A percentile compares a stretch with the other conserved stretches of the same genome.
phyloP scores from a whole-genome alignment of 768 basidiomycete genomes.

The Amanita muscaria region DNA sequence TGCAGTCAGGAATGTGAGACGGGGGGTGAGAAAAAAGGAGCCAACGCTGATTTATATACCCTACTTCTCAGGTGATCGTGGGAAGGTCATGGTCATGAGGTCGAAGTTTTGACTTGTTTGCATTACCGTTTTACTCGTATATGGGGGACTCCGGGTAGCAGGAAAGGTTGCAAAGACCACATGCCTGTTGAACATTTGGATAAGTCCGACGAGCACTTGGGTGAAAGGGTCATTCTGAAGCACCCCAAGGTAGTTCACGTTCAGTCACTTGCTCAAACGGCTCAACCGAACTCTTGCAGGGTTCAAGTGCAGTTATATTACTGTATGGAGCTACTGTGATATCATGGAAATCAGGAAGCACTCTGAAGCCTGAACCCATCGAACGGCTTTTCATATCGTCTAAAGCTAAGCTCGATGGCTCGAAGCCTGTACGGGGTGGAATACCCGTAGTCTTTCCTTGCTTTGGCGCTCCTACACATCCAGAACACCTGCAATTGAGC shows the following conservation, averaged over 20 bases:
- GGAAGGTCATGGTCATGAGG: not conserved
- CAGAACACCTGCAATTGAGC: constrained; percentile 56
- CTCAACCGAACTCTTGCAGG: constrained; percentile 29
- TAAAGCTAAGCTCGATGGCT: constrained; percentile 72
- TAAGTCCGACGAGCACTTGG: constrained; percentile 50
- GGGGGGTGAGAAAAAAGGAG: not conserved
- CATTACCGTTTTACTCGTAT: too few relatives aligned
- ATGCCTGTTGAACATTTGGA: constrained; percentile 56
- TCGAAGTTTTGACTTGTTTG: too few relatives aligned
- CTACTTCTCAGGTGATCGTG: not conserved
- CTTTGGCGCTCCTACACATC: constrained; percentile 78
- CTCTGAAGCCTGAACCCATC: constrained; percentile 23
- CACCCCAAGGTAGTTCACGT: constrained; percentile 51
- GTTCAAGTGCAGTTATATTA: constrained; percentile 55
- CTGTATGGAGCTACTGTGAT: constrained; percentile 81
- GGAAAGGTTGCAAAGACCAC: too few relatives aligned
- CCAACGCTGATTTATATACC: not conserved
- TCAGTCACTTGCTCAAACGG: not conserved
- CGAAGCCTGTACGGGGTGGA: constrained; percentile 58
- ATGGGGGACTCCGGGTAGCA: too few relatives aligned
- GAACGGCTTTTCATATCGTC: constrained; percentile 80
- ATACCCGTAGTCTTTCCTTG: constrained; percentile 72
- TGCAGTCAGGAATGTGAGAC: not conserved
- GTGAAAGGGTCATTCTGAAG: constrained; percentile 38
- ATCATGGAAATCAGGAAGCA: constrained; percentile 66